Evolutionary conservation across 1,139 yeast species (phyloP).

Genomic region (Debaryomyces nepalensis): DNA sequence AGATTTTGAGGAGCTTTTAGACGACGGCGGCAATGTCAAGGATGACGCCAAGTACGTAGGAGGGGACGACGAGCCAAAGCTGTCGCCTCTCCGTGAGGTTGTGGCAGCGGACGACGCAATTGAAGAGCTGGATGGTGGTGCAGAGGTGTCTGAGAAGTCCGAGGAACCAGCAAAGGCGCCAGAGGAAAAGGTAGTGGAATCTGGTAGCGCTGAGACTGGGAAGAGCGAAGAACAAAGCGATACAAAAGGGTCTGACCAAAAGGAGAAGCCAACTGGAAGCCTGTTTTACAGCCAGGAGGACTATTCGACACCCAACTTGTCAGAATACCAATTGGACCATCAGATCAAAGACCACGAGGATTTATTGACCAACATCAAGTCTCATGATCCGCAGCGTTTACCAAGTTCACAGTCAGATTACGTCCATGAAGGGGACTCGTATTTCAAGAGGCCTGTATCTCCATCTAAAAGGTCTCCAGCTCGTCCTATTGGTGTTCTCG

Average conservation of each 20-base stretch:
- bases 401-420: conserved; percentile 24
- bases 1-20: conserved; percentile 56
- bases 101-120: conserved; percentile 6
- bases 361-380: conserved; percentile 39
- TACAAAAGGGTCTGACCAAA: conserved; percentile 16
- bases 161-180: conserved; percentile 11
- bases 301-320: conserved; percentile 52
- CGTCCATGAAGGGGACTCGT: conserved; percentile 8
- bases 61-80: conserved; percentile 11
- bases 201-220: conserved; percentile 22
- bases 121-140: background rate
- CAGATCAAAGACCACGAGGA: conserved; percentile 45
- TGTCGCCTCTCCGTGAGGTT: conserved; percentile 7
- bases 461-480: background rate
- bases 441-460: conserved; percentile 7
- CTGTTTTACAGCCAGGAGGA: conserved; percentile 32
- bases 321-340: conserved; percentile 51
- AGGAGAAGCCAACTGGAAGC: background rate
- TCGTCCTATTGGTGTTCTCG: background rate
- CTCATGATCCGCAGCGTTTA: conserved; percentile 45
- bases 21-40: conserved; percentile 56
- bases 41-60: conserved; percentile 36
- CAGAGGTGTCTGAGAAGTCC: conserved; percentile 1
- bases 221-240: conserved; percentile 28
- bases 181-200: conserved; percentile 19